phyloP scores from a whole-genome alignment of 2,329 filamentous ascomycete genomes.

The Endoconidiophora laricicola region DNA sequence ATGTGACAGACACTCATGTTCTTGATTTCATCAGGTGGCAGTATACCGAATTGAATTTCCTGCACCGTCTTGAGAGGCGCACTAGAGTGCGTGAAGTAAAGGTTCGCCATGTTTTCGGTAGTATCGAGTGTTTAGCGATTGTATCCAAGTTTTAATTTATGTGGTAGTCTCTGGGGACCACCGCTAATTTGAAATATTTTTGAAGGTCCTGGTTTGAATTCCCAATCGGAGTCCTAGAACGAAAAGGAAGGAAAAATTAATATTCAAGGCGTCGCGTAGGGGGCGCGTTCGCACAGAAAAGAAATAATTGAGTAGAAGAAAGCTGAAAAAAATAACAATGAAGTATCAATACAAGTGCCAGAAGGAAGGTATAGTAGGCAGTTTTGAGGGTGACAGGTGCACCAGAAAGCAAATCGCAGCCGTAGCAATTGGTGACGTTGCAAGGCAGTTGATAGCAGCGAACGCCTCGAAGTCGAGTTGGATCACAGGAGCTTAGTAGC shows the following conservation, averaged over 20 bases:
- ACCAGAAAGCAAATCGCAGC: neutral
- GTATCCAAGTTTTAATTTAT: neutral
- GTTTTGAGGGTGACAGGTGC: neutral
- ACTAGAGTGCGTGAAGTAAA: conserved; percentile 78
- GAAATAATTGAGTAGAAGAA: neutral
- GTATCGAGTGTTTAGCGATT: conserved; percentile 4
- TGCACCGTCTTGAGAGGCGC: conserved; percentile 93
- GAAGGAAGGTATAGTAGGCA: too few relatives aligned
- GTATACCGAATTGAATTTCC: conserved; percentile 96
- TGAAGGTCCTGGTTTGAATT: too few relatives aligned
- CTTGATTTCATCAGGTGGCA: conserved; percentile 98
- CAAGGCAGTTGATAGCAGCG: neutral
- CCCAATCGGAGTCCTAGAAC: too few relatives aligned
- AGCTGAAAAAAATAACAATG: neutral
- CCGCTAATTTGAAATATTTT: too few relatives aligned
- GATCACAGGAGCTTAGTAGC: conserved; percentile 9
- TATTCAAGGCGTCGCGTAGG: neutral
- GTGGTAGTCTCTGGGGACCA: too few relatives aligned
- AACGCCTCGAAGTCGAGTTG: conserved; percentile 2
- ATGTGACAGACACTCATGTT: conserved; percentile 95
- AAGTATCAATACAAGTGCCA: neutral
- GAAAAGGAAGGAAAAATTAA: neutral
- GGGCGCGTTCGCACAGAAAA: neutral
- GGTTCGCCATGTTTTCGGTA: conserved; percentile 65
- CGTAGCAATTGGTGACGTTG: neutral